A percentile compares a stretch with the other conserved stretches of the same genome.
These are phyloP conservation scores for Ophiosphaerella korrae DNA, from an alignment of 2,329 filamentous ascomycete genomes.

Conservation along the genomic window DNA sequence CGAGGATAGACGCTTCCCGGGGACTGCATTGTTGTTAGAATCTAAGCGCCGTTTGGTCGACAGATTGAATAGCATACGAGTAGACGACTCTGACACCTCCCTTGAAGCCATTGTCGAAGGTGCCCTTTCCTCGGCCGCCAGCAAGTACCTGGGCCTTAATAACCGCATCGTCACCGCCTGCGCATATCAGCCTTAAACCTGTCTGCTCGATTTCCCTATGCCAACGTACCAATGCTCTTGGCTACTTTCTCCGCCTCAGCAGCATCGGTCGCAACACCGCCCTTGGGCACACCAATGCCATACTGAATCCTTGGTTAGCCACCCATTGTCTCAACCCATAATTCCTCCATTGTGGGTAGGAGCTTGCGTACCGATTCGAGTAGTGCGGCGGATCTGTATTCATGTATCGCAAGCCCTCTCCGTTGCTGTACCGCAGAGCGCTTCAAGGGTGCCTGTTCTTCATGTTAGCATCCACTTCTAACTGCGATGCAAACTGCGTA, in stretches of 20 bases:
- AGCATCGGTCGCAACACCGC: conserved; percentile 79
- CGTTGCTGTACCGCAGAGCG: conserved; percentile 73
- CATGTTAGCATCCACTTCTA: conserved; percentile 29
- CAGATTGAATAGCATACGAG: conserved; percentile 63
- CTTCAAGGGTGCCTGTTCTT: conserved; percentile 62
- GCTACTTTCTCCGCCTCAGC: conserved; percentile 91
- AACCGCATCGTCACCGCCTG: conserved; percentile 88
- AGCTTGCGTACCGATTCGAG: conserved; percentile 66
- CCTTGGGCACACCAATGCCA: conserved; percentile 90
- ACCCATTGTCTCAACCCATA: conserved; percentile 1
- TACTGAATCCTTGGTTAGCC: conserved; percentile 65
- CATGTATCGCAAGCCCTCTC: conserved; percentile 93
- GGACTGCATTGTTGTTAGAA: conserved; percentile 57
- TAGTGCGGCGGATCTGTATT: conserved; percentile 94
- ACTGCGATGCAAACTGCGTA: conserved; percentile 35
- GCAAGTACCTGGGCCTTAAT: conserved; percentile 99
- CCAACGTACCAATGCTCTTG: conserved; percentile 74
- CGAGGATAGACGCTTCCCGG: conserved; percentile 94
- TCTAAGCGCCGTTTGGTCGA: neutral
- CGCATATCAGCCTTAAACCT: conserved; percentile 33
- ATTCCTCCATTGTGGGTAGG: conserved; percentile 10
- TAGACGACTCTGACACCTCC: conserved; percentile 98
- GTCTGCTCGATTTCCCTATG: conserved; percentile 16
- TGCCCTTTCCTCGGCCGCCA: conserved; percentile 95
- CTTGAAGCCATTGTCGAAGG: conserved; percentile 98